Conservation (phyloP, 2,329 filamentous ascomycete species). For the Epichloe sibirici region DNA sequence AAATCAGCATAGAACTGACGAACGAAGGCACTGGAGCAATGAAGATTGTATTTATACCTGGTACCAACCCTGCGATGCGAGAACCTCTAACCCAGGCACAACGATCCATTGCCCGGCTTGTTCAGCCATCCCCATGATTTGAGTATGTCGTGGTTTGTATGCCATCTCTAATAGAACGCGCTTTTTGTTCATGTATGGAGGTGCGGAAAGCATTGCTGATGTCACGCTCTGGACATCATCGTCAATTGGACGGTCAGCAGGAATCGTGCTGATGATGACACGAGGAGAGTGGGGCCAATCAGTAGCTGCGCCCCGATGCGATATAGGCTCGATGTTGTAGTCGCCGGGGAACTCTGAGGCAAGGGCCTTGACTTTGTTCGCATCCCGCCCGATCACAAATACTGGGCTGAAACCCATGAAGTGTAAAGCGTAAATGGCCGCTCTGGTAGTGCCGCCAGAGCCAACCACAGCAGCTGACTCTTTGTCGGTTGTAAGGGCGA, state of each 20-base stretch:
- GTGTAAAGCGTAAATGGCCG: conserved; percentile 79
- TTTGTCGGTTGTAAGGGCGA: conserved; percentile 25
- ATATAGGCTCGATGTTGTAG: conserved; percentile 59
- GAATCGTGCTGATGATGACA: conserved; percentile 82
- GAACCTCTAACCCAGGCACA: conserved; percentile 76
- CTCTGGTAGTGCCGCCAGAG: conserved; percentile 81
- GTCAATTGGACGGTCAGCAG: conserved; percentile 77
- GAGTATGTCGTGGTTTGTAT: conserved; percentile 77
- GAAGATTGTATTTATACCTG: conserved; percentile 46
- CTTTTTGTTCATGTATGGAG: conserved; percentile 20
- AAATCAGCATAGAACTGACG: background rate
- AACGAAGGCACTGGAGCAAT: too few species aligned
- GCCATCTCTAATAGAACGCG: conserved; percentile 85
- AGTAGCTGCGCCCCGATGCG: conserved; percentile 33
- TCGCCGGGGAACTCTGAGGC: conserved; percentile 58
- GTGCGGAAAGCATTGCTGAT: conserved; percentile 33
- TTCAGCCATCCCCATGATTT: conserved; percentile 72
- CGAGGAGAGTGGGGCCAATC: conserved; percentile 36
- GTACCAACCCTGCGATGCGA: conserved; percentile 80
- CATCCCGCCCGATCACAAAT: conserved; percentile 72
- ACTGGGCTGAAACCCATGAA: conserved; percentile 75
- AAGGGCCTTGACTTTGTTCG: conserved; percentile 54
- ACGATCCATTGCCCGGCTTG: conserved; percentile 63
- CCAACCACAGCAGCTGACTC: conserved; percentile 69
- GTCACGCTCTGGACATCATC: conserved; percentile 54